Base-by-base conservation (phyloP, 768 basidiomycete genomes). In the Dendrothele bispora region DNA sequence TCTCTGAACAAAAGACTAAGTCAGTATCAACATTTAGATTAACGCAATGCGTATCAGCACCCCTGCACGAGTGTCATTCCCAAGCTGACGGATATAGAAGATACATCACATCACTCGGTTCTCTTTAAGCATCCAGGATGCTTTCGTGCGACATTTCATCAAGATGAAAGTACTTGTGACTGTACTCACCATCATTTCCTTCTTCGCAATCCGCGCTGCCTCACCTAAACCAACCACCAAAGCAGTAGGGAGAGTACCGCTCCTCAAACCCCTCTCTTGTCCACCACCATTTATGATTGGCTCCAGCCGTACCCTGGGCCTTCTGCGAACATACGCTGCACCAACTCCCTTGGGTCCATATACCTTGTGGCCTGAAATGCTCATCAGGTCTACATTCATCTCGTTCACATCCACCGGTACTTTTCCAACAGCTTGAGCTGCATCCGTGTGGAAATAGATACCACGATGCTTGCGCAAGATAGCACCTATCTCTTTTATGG, bases 281-380 rank as follows among this genome's bases (percentile, higher is more conserved):
- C 97, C 97, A 53, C 97, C 97, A 50, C 97, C 97, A 56, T 83
- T 92, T 43, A 99, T 69, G 55, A 99, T 88, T 1, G 97, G 97
- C 61, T 98, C 97, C 56, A 98, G 69, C 43, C 97, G 78, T 30
- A 98, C 97, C 52, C 97, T 75, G 7, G 97, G 97, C 59, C 94
- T 70, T 60, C 97, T 72, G 52, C 97, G 78, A 41, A 99, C 94
- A 67, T 98, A 99, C 5, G 88, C 86, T 15, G 91, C 94, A 32
- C 97, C 97, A 26, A 98, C 68, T 6, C 97, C 97, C 66, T 99
- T 99, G 4, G 97, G 97, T 2, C 97, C 97, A 65, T 99, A 99
- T 3, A 99, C 67, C 73, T 99, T 99, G 75, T 99, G 97, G 1
- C 91, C 97, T 7, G 91, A 94, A 39, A 99, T 91, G 55, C 90